Evolutionary conservation across 1,284 basidiomycete species (phyloP), one percentile per base, ranked within the genome.

Genomic region (Microbotryum intermedium): DNA sequence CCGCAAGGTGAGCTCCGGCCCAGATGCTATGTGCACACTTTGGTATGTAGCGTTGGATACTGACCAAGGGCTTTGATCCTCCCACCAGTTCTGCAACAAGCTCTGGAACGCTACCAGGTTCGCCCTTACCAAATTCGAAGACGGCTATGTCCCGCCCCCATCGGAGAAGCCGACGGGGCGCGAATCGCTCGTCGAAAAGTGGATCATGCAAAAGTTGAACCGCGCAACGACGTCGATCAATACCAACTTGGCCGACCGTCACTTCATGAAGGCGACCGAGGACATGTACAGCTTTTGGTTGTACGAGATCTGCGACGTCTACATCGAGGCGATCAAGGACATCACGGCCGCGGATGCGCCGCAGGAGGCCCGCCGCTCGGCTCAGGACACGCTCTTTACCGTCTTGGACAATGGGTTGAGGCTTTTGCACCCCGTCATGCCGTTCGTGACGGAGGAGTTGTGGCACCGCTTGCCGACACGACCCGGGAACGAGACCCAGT

Each of bases 41-140:
- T 26, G n/a, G 5, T 20, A 16, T 42, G 0, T 23, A 23, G 48
- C 23, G 29, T 9, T 6, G 5, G 11, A 18, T 11, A 20, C 21
- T 5, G 29, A 25, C 1, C 4, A 2, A 1, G 29, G 25, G 21
- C 34, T 23, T 28, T 39, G 30, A n/a, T 21, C 26, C 18, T 11
- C 21, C n/a, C 4, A 4, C n/a, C 50, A 67, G 77, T 95, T 97
- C 81, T 98, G 95, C 80, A 98, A 99, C 80, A 98, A 98, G 80
- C 85, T 99, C 30, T 98, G 95, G 83, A 98, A 99, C 74, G 95
- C 95, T 1, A 98, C 93, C 60, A 94, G 94, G 76, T 98, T 99
- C 72, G 94, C 92, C 29, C 90, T 97, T 84, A 83, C 94, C 74
- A 93, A 93, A 78, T 79, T 97, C 44, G 91, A 91, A 65, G 83